phyloP scores from a whole-genome alignment of 75 land plant species.

The Picea glauca region DNA sequence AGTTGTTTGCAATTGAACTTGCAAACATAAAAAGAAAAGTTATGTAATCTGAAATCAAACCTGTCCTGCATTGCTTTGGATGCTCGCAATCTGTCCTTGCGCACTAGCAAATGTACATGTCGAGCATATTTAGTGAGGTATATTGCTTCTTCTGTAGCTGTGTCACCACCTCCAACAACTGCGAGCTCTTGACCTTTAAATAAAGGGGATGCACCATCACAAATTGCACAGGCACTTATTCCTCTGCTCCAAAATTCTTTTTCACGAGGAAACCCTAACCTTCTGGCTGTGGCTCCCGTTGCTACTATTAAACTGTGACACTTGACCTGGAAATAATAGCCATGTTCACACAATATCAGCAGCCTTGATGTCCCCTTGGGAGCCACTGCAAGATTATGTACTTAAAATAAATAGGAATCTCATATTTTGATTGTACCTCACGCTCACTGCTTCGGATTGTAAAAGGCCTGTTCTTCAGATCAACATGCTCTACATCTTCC shows the following conservation, averaged over 20 bases:
- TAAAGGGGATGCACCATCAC: constrained; percentile 96
- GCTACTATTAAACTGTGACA: constrained; percentile 86
- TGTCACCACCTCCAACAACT: constrained; percentile 99
- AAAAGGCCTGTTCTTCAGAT: constrained; percentile 77
- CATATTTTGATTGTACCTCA: constrained; percentile 42
- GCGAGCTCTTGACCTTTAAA: constrained; percentile 92
- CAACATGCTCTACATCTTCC: constrained; percentile 88
- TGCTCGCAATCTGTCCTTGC: constrained; percentile 73
- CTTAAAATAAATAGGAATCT: not conserved
- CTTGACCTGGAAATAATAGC: constrained; percentile 53
- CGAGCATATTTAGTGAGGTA: constrained; percentile 96
- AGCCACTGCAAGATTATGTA: not conserved
- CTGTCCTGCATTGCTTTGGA: constrained; percentile 99
- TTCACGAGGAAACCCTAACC: constrained; percentile 82
- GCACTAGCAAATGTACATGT: constrained; percentile 91
- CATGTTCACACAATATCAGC: not conserved
- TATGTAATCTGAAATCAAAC: constrained; percentile 21
- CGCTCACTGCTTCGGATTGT: constrained; percentile 78
- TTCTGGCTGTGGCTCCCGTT: constrained; percentile 93
- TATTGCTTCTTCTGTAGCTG: constrained; percentile 94
- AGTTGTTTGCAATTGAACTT: not conserved
- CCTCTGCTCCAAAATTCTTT: constrained; percentile 99
- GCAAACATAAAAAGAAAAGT: not conserved
- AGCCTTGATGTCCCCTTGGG: not conserved
- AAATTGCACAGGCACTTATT: constrained; percentile 98